Evolutionary conservation across 2,329 filamentous ascomycete genomes (phyloP).

Genomic region (Penicillium freii): DNA sequence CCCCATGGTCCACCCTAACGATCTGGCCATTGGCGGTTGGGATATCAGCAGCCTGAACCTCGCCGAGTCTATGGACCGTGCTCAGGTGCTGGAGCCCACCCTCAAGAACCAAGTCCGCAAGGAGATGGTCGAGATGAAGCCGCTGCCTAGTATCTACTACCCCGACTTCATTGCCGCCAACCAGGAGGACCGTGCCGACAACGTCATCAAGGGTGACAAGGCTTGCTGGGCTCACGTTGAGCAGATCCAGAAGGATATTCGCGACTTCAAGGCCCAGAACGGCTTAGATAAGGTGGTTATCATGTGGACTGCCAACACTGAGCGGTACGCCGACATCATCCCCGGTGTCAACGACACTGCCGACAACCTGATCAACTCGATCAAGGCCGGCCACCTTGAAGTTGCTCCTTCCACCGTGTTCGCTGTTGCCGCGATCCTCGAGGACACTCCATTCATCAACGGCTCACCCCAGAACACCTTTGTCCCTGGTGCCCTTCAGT

Average conservation of each 20-base stretch:
- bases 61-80: slow-evolving; percentile 90
- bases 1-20: slow-evolving; percentile 96
- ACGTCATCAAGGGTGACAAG: slow-evolving; percentile 78
- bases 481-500: slow-evolving; percentile 83
- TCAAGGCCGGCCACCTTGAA: slow-evolving; percentile 82
- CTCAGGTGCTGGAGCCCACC: slow-evolving; percentile 90
- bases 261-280: slow-evolving; percentile 84
- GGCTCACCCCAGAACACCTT: slow-evolving; percentile 99
- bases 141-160: slow-evolving; percentile 95
- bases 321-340: slow-evolving; percentile 88
- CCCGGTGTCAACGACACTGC: slow-evolving; percentile 93
- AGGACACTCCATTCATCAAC: slow-evolving; percentile 93
- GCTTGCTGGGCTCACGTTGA: slow-evolving; percentile 86
- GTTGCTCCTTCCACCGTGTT: slow-evolving; percentile 96
- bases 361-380: slow-evolving; percentile 85
- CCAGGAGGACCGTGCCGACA: slow-evolving; percentile 94
- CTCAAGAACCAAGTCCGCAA: slow-evolving; percentile 87
- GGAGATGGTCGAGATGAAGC: slow-evolving; percentile 85
- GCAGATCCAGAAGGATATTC: slow-evolving; percentile 88
- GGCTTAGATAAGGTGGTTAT: slow-evolving; percentile 92
- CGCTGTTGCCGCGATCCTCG: slow-evolving; percentile 88
- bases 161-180: slow-evolving; percentile 99
- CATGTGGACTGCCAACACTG: slow-evolving; percentile 98
- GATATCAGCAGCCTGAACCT: slow-evolving; percentile 92
- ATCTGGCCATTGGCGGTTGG: slow-evolving; percentile 93